Evolutionary conservation across 495 filamentous ascomycete species (phyloP).

Genomic region (Neurospora africana): DNA sequence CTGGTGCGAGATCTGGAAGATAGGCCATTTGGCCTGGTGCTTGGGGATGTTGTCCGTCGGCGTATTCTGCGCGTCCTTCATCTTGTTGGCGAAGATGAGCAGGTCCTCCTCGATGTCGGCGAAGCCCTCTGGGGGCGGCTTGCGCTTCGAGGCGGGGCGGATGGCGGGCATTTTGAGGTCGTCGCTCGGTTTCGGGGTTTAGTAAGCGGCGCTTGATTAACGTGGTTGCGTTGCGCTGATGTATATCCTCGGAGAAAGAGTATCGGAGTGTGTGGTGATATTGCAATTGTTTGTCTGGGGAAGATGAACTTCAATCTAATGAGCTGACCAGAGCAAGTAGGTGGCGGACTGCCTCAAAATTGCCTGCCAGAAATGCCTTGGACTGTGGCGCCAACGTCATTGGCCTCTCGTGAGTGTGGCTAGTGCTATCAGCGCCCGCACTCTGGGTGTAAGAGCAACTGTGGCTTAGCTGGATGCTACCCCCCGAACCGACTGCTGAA

Average conservation of each 20-base stretch:
- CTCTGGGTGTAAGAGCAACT: background rate
- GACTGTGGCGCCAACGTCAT: background rate
- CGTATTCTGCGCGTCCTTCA: slow-evolving; percentile 92
- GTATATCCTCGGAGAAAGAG: background rate
- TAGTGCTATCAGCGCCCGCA: background rate
- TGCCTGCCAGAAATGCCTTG: background rate
- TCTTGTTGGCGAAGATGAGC: slow-evolving; percentile 90
- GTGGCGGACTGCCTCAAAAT: background rate
- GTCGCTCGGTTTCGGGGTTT: slow-evolving; percentile 6
- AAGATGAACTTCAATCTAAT: background rate
- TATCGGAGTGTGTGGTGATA: background rate
- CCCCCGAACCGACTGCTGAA: background rate
- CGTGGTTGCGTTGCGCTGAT: background rate
- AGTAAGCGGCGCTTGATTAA: background rate
- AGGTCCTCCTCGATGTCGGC: slow-evolving; percentile 94
- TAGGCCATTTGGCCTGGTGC: slow-evolving; percentile 88
- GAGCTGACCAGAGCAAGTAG: background rate
- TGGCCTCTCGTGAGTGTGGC: background rate
- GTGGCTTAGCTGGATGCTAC: background rate
- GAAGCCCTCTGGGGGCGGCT: slow-evolving; percentile 91
- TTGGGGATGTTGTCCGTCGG: slow-evolving; percentile 45
- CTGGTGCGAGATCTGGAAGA: slow-evolving; percentile 96
- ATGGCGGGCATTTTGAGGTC: slow-evolving; percentile 67
- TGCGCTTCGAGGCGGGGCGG: slow-evolving; percentile 64
- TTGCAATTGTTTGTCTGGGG: background rate